Evolutionary conservation across 108 stramenopile species (phyloP), one percentile per base, ranked within the genome.

Genomic region (Skeletonema menzelii): DNA sequence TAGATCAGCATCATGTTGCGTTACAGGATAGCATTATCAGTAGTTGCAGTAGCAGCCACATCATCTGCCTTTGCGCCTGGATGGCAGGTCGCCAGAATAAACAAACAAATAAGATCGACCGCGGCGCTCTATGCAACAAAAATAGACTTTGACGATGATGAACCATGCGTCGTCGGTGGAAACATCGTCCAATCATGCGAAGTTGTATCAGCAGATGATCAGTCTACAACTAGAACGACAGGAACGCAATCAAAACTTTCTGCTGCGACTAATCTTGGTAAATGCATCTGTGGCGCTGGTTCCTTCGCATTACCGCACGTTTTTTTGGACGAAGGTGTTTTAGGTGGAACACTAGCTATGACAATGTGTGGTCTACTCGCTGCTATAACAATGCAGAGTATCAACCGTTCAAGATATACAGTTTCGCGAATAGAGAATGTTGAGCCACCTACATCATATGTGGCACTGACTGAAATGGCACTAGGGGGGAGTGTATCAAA

Each of bases 251-350:
- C 63, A 20, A 64, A 73, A 44, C 26, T 80, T 4, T 84, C 84
- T 8, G 76, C 80, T n/a, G 56, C 84, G 3, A 77, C 47, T 12
- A 84, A 84, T 28, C 30, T 84, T 20, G 62, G 75, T 19, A 84
- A 84, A 69, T 84, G 84, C 68, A 84, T 84, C 13, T 84, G 84
- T 56, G 84, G 84, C 17, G 84, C 84, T 3, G 82, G 82, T 5
- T 83, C 82, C 53, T 83, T 83, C 38, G 82, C 82, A 1, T 19
- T 83, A 10, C 84, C 84, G 0, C 80, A 82, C 27, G 84, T 84
- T 24, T 84, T 84, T 56, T 55, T 84, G 6, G 72, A 82, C 14
- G 84, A 84, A 31, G 84, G 84, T 19, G 80, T 84, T 11, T 57
- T 84, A 31, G 84, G 84, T 2, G 84, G 84, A 8, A 74, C 72